Conservation (phyloP, 371 early-diverging fungal genomes). For the Cokeromyces recurvatus region DNA sequence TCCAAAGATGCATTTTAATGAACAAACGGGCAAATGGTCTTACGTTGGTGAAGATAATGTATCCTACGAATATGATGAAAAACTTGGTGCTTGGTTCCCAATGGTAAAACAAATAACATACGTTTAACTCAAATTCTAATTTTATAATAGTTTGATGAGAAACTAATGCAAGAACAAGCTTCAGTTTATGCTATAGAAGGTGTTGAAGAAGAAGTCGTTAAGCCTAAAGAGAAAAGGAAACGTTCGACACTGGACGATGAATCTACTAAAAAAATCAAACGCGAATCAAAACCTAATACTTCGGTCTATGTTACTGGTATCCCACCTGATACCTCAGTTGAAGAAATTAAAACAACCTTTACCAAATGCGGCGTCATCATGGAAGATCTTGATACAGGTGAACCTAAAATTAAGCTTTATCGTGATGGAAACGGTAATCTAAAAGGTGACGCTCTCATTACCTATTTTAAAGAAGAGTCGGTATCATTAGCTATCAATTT, state of each 20-base stretch:
- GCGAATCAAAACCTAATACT: conserved; percentile 56
- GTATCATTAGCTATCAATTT: conserved; percentile 80
- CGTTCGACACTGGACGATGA: conserved; percentile 26
- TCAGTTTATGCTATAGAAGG: conserved; percentile 71
- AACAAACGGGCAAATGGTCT: conserved; percentile 70
- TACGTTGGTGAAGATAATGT: conserved; percentile 72
- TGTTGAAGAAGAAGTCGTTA: conserved; percentile 43
- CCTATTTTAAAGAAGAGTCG: conserved; percentile 86
- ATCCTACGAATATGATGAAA: conserved; percentile 79
- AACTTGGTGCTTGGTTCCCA: conserved; percentile 86
- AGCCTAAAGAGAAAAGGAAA: conserved; percentile 33
- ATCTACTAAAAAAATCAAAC: conserved; percentile 46
- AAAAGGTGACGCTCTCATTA: conserved; percentile 91
- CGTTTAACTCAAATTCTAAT: neutral
- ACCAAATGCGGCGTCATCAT: conserved; percentile 87
- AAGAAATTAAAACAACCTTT: conserved; percentile 76
- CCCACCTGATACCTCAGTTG: conserved; percentile 75
- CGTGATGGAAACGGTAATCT: conserved; percentile 56
- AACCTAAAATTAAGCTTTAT: conserved; percentile 91
- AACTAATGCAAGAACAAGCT: conserved; percentile 73
- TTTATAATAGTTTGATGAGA: conserved; percentile 63
- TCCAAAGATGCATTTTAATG: conserved; percentile 55
- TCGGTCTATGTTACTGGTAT: conserved; percentile 86
- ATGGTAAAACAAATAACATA: conserved; percentile 49
- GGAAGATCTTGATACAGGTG: conserved; percentile 72